Conservation (phyloP, 2,329 filamentous ascomycete species). For the Colletotrichum godetiae region DNA sequence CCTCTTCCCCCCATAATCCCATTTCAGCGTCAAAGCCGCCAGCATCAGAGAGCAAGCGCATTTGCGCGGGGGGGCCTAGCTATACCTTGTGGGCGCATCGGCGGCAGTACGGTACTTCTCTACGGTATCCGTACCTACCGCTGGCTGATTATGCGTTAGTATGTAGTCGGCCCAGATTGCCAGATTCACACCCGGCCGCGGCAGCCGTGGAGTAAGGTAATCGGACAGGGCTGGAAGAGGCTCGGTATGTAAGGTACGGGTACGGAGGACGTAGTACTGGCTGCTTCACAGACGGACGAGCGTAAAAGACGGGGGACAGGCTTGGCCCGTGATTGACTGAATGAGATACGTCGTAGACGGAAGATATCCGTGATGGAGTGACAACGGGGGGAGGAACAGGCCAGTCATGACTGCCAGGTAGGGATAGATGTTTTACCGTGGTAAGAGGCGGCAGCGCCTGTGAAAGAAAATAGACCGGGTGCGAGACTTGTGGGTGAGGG, state of each 20-base stretch:
- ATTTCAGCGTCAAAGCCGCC: conserved; percentile 25
- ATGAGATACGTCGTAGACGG: not conserved
- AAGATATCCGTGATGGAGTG: conserved; percentile 27
- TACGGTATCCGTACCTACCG: not conserved
- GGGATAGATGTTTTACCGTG: conserved; percentile 26
- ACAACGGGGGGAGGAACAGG: not conserved
- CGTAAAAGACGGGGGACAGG: not conserved
- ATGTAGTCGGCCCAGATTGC: no score
- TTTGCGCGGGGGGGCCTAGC: not conserved
- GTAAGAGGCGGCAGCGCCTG: conserved; percentile 17
- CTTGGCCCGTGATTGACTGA: not conserved
- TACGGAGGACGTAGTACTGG: not conserved
- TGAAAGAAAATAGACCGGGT: conserved; percentile 13
- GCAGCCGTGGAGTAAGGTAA: not conserved
- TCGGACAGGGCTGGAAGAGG: not conserved
- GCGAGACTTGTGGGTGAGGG: not conserved
- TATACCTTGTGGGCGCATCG: not conserved
- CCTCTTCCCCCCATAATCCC: conserved; percentile 5
- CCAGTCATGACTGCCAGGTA: conserved; percentile 15
- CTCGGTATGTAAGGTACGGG: conserved; percentile 6
- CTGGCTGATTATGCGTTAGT: not conserved
- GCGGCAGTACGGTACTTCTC: conserved; percentile 1
- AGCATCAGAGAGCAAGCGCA: conserved; percentile 1
- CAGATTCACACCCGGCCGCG: not conserved
- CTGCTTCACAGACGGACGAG: not conserved